A percentile compares a stretch with the other conserved stretches of the same genome.
These are phyloP conservation scores for Xanthoceras sorbifolium DNA, from an alignment of 345 rosid genomes.

Conservation along the genomic window DNA sequence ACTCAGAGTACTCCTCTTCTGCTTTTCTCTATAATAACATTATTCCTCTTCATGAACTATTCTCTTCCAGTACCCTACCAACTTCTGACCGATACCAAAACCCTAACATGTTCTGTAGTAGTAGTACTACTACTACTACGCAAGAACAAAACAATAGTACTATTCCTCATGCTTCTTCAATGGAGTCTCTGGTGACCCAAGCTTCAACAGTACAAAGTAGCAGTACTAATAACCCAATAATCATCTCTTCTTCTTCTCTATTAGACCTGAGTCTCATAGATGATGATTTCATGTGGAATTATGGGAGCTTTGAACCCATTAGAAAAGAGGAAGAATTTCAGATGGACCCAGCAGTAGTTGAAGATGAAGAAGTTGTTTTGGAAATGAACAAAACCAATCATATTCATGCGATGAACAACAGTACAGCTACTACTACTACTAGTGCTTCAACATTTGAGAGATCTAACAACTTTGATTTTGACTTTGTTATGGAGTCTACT, in stretches of 20 bases:
- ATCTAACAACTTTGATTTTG: conserved; percentile 37
- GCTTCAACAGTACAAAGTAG: conserved; percentile 5
- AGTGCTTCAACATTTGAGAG: conserved; percentile 25
- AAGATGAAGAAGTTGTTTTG: not conserved
- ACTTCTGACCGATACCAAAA: conserved; percentile 24
- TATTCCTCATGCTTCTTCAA: conserved; percentile 3
- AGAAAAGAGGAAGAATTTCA: conserved; percentile 14
- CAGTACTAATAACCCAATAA: not conserved
- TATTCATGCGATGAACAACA: conserved; percentile 7
- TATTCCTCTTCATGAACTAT: not conserved
- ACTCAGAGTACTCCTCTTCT: not conserved
- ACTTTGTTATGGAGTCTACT: conserved; percentile 36
- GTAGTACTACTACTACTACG: not conserved
- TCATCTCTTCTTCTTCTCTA: conserved; percentile 4
- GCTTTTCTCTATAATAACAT: conserved; percentile 4
- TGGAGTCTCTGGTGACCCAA: conserved; percentile 7
- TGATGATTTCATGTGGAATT: conserved; percentile 32
- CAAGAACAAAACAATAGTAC: not conserved
- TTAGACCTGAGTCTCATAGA: conserved; percentile 15
- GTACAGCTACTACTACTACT: too few species aligned
- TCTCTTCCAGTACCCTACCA: not conserved
- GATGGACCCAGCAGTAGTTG: not conserved
- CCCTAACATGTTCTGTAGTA: conserved; percentile 22
- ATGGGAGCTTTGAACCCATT: conserved; percentile 9
- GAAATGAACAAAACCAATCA: conserved; percentile 9